Evolutionary conservation across 2,329 filamentous ascomycete genomes (phyloP).

Genomic region (Pestalotiopsis sp.): DNA sequence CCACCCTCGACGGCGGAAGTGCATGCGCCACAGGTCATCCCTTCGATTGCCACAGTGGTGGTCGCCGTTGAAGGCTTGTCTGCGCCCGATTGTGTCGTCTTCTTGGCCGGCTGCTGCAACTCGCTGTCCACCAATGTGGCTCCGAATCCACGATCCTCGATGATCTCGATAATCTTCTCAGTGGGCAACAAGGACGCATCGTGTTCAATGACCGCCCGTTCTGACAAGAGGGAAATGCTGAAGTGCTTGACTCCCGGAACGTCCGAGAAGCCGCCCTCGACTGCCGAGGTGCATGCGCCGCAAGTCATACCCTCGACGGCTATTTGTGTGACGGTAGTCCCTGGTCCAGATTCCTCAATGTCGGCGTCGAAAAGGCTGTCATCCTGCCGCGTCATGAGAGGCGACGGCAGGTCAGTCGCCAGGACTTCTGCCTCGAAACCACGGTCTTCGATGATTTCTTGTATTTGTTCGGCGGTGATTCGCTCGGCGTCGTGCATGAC

Average conservation of each 20-base stretch:
- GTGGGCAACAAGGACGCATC: conserved; percentile 59
- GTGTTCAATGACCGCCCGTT: conserved; percentile 84
- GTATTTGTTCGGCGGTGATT: conserved; percentile 75
- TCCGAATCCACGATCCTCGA: conserved; percentile 77
- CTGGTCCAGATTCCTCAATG: conserved; percentile 38
- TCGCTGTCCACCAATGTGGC: conserved; percentile 77
- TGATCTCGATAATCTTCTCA: conserved; percentile 59
- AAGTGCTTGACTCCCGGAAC: conserved; percentile 74
- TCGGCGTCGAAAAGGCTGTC: conserved; percentile 36
- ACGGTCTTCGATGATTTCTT: conserved; percentile 86
- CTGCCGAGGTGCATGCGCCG: conserved; percentile 83
- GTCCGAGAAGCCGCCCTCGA: conserved; percentile 79
- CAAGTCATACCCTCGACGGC: conserved; percentile 90
- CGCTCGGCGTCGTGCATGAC: conserved; percentile 81
- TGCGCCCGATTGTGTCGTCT: conserved; percentile 29
- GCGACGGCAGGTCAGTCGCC: conserved; percentile 73
- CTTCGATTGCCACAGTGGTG: conserved; percentile 87
- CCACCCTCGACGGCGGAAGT: conserved; percentile 88
- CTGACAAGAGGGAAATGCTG: conserved; percentile 81
- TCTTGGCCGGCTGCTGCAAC: conserved; percentile 43
- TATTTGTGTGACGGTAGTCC: conserved; percentile 70
- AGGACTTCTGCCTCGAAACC: conserved; percentile 91
- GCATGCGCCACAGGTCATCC: conserved; percentile 97
- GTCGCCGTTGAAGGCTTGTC: conserved; percentile 55
- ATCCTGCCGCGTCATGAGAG: conserved; percentile 42